A percentile compares a stretch with the other conserved stretches of the same genome.
Conservation (phyloP, 176 grass and related monocot species). For the Oropetium thomaeum region DNA sequence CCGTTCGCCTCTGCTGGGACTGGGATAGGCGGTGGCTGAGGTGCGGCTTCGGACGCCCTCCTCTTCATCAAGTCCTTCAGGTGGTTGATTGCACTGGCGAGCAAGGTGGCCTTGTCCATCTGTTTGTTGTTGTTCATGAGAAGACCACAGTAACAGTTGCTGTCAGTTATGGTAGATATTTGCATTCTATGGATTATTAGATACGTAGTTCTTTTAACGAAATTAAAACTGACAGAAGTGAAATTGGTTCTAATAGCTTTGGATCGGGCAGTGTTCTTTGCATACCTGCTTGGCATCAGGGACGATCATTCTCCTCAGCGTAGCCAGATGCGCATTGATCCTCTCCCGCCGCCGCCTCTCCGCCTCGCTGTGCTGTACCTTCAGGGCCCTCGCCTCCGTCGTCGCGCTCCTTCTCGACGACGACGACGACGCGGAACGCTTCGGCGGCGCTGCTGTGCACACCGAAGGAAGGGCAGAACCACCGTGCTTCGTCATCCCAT, state of each 20-base stretch:
- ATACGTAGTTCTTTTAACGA: no score
- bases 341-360: slow-evolving; percentile 77
- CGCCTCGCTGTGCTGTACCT: slow-evolving; percentile 71
- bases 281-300: slow-evolving; percentile 69
- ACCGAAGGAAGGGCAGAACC: slow-evolving; percentile 3
- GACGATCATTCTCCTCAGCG: slow-evolving; percentile 59
- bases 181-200: no score
- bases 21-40: background rate
- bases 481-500: background rate
- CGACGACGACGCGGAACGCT: background rate
- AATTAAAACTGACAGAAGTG: background rate
- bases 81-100: slow-evolving; percentile 32
- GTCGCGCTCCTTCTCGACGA: slow-evolving; percentile 3
- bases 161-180: no score
- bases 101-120: slow-evolving; percentile 56
- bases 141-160: background rate
- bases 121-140: background rate
- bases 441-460: background rate
- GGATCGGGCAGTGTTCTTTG: background rate
- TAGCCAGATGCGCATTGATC: slow-evolving; percentile 73
- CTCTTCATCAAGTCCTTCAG: slow-evolving; percentile 49
- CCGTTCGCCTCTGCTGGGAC: slow-evolving; percentile 34
- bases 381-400: slow-evolving; percentile 37
- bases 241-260: background rate
- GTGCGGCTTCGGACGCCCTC: background rate